phyloP scores from a whole-genome alignment of 345 rosid species.

The Citrus sp. region DNA sequence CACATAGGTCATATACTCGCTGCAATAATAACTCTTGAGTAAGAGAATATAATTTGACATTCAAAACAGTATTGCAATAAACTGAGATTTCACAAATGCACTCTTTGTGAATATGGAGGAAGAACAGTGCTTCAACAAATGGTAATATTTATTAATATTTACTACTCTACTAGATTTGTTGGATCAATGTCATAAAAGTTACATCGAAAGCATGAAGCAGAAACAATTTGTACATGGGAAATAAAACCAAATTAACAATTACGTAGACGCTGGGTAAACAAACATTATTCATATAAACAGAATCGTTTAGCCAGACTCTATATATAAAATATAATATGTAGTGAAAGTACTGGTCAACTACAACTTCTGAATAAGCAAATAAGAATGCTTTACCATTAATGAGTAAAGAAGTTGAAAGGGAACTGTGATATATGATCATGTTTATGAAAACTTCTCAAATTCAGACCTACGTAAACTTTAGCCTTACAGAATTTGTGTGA shows the following conservation, averaged over 20 bases:
- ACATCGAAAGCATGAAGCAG: neutral
- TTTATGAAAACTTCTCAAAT: neutral
- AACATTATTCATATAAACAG: neutral
- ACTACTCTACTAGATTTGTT: neutral
- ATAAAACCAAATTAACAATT: neutral
- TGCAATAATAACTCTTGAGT: conserved; percentile 28
- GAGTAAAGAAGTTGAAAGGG: neutral
- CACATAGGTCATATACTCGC: conserved; percentile 84
- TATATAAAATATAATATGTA: neutral
- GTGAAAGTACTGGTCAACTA: neutral
- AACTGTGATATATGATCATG: neutral
- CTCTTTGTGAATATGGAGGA: neutral
- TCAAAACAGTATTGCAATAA: neutral
- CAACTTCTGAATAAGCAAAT: neutral
- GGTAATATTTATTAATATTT: neutral
- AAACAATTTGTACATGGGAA: neutral
- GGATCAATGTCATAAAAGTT: conserved; percentile 1
- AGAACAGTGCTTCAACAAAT: neutral
- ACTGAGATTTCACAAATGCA: neutral
- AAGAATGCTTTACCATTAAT: neutral
- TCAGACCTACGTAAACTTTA: neutral
- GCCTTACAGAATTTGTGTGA: neutral
- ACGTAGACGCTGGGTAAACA: neutral
- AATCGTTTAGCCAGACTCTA: neutral
- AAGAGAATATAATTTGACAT: conserved; percentile 6